Conservation (phyloP, 345 rosid genomes). For the Cardamine resedifolia region DNA sequence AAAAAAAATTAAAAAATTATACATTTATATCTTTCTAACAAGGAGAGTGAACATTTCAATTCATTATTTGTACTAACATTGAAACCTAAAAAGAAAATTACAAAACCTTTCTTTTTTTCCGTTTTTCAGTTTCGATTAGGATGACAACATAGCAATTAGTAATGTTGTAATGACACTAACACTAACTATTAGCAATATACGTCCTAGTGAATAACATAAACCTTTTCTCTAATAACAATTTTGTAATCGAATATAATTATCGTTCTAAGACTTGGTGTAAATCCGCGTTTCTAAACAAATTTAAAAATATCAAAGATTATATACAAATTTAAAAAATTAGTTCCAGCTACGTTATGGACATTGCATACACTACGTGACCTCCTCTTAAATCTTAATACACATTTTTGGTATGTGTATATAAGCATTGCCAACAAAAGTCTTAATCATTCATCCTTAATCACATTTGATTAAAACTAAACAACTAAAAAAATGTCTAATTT, state of each 20-base stretch:
- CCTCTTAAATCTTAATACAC: slow-evolving; percentile 27
- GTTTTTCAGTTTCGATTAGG: no score
- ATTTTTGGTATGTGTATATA: neutral
- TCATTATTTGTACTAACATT: no score
- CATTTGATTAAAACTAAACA: neutral
- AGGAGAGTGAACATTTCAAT: neutral
- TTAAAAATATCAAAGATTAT: neutral
- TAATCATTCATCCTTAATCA: slow-evolving; percentile 10
- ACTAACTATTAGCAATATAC: no score
- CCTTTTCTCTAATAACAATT: neutral
- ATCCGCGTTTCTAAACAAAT: slow-evolving; percentile 2
- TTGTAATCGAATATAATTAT: slow-evolving; percentile 1
- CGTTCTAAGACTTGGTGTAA: slow-evolving; percentile 8
- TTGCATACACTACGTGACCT: slow-evolving; percentile 38
- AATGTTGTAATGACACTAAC: no score
- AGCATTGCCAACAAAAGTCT: neutral
- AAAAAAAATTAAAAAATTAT: no score
- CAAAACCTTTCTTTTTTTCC: no score
- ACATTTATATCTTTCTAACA: neutral
- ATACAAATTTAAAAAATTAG: neutral
- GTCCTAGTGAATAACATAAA: neutral
- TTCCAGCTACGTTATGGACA: slow-evolving; percentile 29
- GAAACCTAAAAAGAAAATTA: no score
- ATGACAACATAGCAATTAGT: neutral
- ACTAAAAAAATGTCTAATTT: slow-evolving; percentile 29